These are phyloP conservation scores for Tephrocybe sp. DNA, from an alignment of 768 basidiomycete species.

Conservation along the genomic window DNA sequence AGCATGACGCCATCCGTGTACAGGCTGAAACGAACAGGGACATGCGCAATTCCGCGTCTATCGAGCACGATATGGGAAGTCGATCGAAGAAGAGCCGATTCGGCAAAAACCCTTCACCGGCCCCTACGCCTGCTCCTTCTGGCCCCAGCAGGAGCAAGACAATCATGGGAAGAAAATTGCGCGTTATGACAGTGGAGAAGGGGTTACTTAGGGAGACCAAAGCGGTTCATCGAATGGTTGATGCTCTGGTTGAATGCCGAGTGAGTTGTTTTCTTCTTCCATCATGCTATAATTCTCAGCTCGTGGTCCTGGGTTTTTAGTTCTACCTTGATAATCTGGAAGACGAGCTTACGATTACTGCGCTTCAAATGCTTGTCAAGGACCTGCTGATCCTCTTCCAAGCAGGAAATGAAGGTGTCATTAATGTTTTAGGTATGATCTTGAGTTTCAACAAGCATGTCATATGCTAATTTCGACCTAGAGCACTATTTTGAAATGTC, in stretches of 20 bases:
- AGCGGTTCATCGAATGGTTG: conserved; percentile 88
- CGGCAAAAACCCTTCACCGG: conserved; percentile 25
- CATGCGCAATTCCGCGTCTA: conserved; percentile 60
- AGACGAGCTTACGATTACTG: conserved; percentile 86
- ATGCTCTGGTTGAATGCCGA: conserved; percentile 82
- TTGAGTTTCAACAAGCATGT: conserved; percentile 10
- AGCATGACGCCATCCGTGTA: conserved; percentile 91
- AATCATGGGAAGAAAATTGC: conserved; percentile 78
- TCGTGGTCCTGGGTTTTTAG: conserved; percentile 34
- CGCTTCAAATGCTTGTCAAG: conserved; percentile 92
- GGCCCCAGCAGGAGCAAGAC: conserved; percentile 68
- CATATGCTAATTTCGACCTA: conserved; percentile 28
- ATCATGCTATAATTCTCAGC: not conserved
- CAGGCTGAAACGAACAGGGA: conserved; percentile 94
- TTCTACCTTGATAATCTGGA: conserved; percentile 94
- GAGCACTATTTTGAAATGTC: conserved; percentile 99
- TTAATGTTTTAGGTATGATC: conserved; percentile 70
- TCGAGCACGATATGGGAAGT: conserved; percentile 56
- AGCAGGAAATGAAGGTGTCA: conserved; percentile 93
- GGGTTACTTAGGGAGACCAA: conserved; percentile 91
- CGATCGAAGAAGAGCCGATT: conserved; percentile 19
- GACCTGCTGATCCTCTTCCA: conserved; percentile 95
- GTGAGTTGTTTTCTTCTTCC: conserved; percentile 47
- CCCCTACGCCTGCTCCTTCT: conserved; percentile 22
- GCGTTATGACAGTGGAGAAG: conserved; percentile 94